Base-by-base conservation (phyloP, 805 yeast species). In the Pichia kluyveri region DNA sequence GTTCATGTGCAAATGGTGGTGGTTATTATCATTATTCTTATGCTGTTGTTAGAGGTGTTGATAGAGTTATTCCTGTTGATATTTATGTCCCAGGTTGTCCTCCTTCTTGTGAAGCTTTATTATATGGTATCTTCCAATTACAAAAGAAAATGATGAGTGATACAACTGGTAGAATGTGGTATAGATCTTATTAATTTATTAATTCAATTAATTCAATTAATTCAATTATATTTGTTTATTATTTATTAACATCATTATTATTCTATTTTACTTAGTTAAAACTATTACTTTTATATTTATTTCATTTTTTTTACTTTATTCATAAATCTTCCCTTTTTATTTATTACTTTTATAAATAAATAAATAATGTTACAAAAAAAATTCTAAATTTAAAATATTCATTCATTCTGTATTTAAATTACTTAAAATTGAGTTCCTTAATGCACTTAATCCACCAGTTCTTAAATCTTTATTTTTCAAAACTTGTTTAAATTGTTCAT, bases 81-180 rank as follows among this genome's bases (percentile, higher is more conserved):
- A 83, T 86, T 39, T 86, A 87, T 61, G 95, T 86, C 46, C 96
- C 96, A 18, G 96, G 96, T 10, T 86, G 96, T 69, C 96, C 96
- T 28, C 96, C 96, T 37, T 84, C 95, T 26, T 77, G 90, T 46
- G 96, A 86, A 70, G 95, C 95, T 3, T 80, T 86, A 67, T 78
- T 86, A 89, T 86, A 86, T 65, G 96, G 96, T 51, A 83, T 86
- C 34, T 83, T 86, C 75, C 90, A 84, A 70, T 73, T 86, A 58
- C 95, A 87, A 68, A 84, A 84, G 80, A 87, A 86, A 76, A 86
- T 86, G 89, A 79, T 86, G 77, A 77, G 77, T 63, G 82, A 84
- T 53, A 81, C 83, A 66, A 78, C 83, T 57, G 84, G 90, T 51
- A 75, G 95, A 67, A 75, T 87, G 75, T 86, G 95, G 95, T 86